These are phyloP conservation scores for Alnus glutinosa DNA, from an alignment of 306 rosid species.

Conservation along the genomic window DNA sequence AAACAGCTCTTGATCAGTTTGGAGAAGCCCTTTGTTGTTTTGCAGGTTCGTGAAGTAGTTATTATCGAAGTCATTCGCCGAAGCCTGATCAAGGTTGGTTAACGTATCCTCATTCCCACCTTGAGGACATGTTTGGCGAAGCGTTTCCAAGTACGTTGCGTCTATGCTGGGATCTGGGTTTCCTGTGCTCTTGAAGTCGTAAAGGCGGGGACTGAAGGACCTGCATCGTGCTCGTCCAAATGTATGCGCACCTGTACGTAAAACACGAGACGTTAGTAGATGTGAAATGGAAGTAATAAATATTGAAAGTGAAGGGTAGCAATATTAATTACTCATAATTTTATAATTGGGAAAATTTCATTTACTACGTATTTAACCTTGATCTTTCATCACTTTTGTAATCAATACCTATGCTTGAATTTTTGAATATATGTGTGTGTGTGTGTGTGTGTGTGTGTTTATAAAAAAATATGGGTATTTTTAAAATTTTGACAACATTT, in stretches of 20 bases:
- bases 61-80: constrained; percentile 39
- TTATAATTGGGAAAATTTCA: too few species aligned
- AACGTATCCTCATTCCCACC: background rate
- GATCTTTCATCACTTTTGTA: too few species aligned
- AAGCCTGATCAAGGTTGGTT: constrained; percentile 34
- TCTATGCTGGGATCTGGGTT: constrained; percentile 38
- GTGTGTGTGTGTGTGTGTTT: too few species aligned
- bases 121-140: constrained; percentile 39
- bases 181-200: constrained; percentile 22
- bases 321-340: too few species aligned
- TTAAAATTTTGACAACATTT: too few species aligned
- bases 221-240: constrained; percentile 42
- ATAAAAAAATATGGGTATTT: too few species aligned
- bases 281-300: too few species aligned
- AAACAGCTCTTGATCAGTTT: constrained; percentile 42
- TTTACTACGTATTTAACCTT: too few species aligned
- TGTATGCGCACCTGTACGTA: constrained; percentile 43
- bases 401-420: too few species aligned
- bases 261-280: too few species aligned
- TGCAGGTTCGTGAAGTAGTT: constrained; percentile 49
- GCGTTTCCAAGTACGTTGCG: constrained; percentile 27
- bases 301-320: too few species aligned
- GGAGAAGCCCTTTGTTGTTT: constrained; percentile 36
- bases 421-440: too few species aligned
- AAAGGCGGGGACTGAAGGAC: constrained; percentile 20